These are phyloP conservation scores for Syncephalastrum monosporum DNA, from an alignment of 371 early-diverging fungal species.

Conservation along the genomic window DNA sequence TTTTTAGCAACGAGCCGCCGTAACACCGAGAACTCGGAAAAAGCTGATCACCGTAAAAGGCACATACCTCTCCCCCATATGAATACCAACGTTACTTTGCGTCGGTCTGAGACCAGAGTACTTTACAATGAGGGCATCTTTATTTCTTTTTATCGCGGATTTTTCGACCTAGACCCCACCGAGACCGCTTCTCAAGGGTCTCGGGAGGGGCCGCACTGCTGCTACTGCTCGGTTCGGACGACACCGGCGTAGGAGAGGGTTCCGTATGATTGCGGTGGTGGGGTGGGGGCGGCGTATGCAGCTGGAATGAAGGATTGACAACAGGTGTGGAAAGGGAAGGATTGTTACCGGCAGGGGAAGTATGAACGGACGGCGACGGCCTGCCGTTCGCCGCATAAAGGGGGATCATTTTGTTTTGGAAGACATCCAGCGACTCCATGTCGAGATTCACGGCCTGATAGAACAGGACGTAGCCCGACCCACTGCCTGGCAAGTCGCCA, in stretches of 20 bases:
- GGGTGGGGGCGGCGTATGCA: not conserved
- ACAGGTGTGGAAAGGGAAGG: not conserved
- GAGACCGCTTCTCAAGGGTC: conserved; percentile 2
- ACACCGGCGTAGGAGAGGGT: not conserved
- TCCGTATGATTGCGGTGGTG: not conserved
- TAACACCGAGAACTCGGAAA: too few relatives aligned
- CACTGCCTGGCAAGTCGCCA: conserved; percentile 77
- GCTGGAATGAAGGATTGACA: not conserved
- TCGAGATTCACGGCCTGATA: conserved; percentile 65
- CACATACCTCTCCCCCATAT: too few relatives aligned
- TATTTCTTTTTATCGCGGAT: conserved; percentile 9
- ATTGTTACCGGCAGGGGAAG: too few relatives aligned
- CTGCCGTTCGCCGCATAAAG: conserved; percentile 12
- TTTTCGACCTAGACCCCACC: conserved; percentile 11
- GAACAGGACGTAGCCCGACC: conserved; percentile 83
- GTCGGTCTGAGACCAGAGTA: too few relatives aligned
- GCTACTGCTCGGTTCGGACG: conserved; percentile 1
- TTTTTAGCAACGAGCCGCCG: too few relatives aligned
- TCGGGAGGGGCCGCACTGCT: too few relatives aligned
- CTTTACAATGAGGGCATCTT: not conserved
- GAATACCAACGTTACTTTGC: too few relatives aligned
- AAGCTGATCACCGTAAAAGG: too few relatives aligned
- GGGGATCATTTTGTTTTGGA: conserved; percentile 12
- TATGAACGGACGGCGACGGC: conserved; percentile 5
- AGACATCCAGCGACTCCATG: conserved; percentile 37